Base-by-base conservation (phyloP, 163 green algal genomes). In the Chlamydomonas reinhardtii region DNA sequence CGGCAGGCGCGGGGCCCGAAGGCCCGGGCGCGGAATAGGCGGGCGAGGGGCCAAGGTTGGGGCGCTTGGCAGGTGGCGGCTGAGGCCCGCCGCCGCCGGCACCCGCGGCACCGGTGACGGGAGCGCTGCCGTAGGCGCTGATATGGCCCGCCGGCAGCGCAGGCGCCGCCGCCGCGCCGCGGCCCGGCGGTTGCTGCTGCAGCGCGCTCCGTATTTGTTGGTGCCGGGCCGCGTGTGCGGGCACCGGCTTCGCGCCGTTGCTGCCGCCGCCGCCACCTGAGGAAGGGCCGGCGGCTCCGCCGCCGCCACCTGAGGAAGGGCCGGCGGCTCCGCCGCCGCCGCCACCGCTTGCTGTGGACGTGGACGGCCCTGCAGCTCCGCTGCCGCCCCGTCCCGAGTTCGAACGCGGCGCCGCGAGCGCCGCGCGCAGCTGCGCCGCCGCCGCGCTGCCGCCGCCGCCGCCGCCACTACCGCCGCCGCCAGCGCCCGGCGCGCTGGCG, bases 51-150 rank as follows among this genome's bases (percentile, higher is more conserved):
- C 77, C 77, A 24, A 77, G 79, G 79, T 85, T 85, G 0, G 54
- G 80, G 32, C 80, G 69, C 80, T 86, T 86, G 17, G 80, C 35
- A 22, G 80, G 70, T 34, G 80, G 80, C 27, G 29, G n/a, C n/a
- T n/a, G n/a, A n/a, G n/a, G n/a, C n/a, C n/a, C n/a, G n/a, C n/a
- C n/a, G n/a, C n/a, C 48, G 48, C 1, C 48, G 17, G 48, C 48
- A 1, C 48, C 48, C 11, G 12, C 48, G 14, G 12, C 48, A 1
- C 48, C 48, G 1, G 48, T 17, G 48, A 56, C 48, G 48, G 48
- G 48, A 17, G 48, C 32, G 5, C 48, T 71, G 20, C 65, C 78
- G 48, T 85, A 85, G 31, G 78, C 78, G 27, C 78, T 68, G 17
- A 75, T 11, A 20, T 84, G 35, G 5, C 76, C 76, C 29, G 76